Conservation (phyloP, 1,139 yeast genomes). For the Dujonia santamariae region DNA sequence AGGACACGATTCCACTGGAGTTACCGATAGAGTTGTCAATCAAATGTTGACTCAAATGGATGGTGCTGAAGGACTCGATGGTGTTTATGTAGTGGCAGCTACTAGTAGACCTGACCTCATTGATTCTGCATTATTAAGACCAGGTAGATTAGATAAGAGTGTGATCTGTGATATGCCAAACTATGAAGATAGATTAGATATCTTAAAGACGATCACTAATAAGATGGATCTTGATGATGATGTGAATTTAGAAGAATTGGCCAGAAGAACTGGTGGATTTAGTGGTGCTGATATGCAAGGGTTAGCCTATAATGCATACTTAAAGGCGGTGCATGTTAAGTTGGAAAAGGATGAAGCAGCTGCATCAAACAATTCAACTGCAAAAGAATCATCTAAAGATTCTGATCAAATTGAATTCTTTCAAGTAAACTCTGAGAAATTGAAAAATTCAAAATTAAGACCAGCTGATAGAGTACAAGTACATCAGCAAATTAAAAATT, state of each 20-base stretch:
- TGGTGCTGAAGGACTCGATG: conserved; percentile 97
- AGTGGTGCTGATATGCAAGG: conserved; percentile 98
- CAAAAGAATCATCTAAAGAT: conserved; percentile 13
- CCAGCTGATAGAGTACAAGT: conserved; percentile 45
- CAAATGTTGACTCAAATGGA: conserved; percentile 98
- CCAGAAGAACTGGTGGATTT: conserved; percentile 65
- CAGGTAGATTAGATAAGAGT: conserved; percentile 93
- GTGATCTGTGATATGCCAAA: conserved; percentile 87
- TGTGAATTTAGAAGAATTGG: conserved; percentile 55
- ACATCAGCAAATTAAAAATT: conserved; percentile 46
- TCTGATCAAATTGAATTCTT: conserved; percentile 29
- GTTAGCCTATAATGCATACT: conserved; percentile 83
- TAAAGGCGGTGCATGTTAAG: conserved; percentile 83
- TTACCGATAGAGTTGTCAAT: conserved; percentile 94
- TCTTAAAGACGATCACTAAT: conserved; percentile 58
- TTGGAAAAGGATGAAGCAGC: conserved; percentile 45
- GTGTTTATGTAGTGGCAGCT: conserved; percentile 95
- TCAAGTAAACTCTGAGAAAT: conserved; percentile 31
- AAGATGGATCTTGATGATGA: conserved; percentile 51
- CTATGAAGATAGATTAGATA: conserved; percentile 68
- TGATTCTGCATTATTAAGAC: conserved; percentile 91
- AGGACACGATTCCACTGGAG: conserved; percentile 98
- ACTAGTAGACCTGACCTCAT: conserved; percentile 94
- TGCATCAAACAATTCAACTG: conserved; percentile 9
- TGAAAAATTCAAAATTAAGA: conserved; percentile 29